Base-by-base conservation (phyloP, 192 early-diverging fungal genomes). In the Entrophospora sp. region DNA sequence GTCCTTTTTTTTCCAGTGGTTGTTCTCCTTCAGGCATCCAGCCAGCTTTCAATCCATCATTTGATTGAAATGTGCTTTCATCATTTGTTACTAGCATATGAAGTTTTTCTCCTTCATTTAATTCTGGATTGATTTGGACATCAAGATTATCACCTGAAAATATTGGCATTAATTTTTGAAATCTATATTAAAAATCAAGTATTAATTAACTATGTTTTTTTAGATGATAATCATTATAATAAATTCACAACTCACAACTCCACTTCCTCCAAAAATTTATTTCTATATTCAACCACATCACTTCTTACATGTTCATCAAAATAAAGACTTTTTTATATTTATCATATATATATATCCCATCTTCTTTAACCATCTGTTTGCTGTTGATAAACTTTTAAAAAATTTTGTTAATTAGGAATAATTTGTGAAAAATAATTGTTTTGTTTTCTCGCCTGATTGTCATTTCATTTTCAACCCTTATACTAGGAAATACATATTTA, bases 211-310 rank as follows among this genome's bases (percentile, higher is more conserved):
- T 1, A 1, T n/a, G 20, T 60, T 13, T 60, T 48, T 27, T 37
- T 53, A 22, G 10, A 43, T 43, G 18, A n/a, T n/a, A n/a, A n/a
- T n/a, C n/a, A n/a, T n/a, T n/a, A n/a, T n/a, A n/a, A n/a, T n/a
- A n/a, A n/a, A n/a, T n/a, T n/a, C n/a, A n/a, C n/a, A 43, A 43
- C 42, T 31, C 8, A 37, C 43, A 4, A n/a, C 10, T 7, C 14
- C 28, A 72, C 68, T 48, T 37, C 8, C 28, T n/a, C 22, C 10
- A 55, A 12, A 30, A 51, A 72, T 37, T 59, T 0, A 2, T 63
- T 25, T n/a, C 60, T 20, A 48, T 68, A 68, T 7, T 46, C n/a
- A 2, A 73, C 66, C 3, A 73, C 66, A 52, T 65, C 71, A 20
- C 36, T 13, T 3, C 71, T 0, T 31, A 69, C 71, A 44, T 68